These are phyloP conservation scores for Eutrema heterophyllum DNA, from an alignment of 345 rosid species.

Conservation along the genomic window DNA sequence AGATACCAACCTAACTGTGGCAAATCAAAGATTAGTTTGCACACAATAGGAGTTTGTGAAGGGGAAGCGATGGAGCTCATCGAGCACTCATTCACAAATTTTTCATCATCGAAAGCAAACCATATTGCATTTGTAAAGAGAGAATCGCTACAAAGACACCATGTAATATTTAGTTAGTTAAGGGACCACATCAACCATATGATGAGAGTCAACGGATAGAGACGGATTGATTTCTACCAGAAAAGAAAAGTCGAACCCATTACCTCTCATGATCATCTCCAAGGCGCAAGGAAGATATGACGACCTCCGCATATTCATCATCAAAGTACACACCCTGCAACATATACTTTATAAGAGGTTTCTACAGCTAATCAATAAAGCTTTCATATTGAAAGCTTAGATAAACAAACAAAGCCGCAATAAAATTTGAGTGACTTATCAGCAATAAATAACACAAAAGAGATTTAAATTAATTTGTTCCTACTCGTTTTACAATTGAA, in stretches of 20 bases:
- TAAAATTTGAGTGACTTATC: no score
- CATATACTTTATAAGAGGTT: constrained; percentile 24
- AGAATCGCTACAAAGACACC: constrained; percentile 52
- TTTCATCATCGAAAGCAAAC: constrained; percentile 83
- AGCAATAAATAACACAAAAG: no score
- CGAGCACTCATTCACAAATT: constrained; percentile 48
- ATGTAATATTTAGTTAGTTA: neutral
- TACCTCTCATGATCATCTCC: constrained; percentile 94
- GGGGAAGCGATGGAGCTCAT: constrained; percentile 52
- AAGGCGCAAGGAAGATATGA: constrained; percentile 86
- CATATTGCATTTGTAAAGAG: constrained; percentile 85
- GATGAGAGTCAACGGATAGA: neutral
- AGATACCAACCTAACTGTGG: neutral
- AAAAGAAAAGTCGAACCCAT: neutral
- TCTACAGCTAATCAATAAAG: constrained; percentile 7
- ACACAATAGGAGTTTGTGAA: constrained; percentile 20
- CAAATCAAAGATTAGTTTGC: neutral
- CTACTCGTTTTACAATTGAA: no score
- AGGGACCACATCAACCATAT: neutral
- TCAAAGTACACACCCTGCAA: constrained; percentile 95
- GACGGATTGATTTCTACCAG: neutral
- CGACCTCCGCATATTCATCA: constrained; percentile 97
- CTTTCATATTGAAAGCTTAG: no score
- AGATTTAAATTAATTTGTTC: no score
- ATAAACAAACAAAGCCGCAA: no score